Evolutionary conservation across 495 filamentous ascomycete genomes (phyloP).

Genomic region (Tuber melanosporum): DNA sequence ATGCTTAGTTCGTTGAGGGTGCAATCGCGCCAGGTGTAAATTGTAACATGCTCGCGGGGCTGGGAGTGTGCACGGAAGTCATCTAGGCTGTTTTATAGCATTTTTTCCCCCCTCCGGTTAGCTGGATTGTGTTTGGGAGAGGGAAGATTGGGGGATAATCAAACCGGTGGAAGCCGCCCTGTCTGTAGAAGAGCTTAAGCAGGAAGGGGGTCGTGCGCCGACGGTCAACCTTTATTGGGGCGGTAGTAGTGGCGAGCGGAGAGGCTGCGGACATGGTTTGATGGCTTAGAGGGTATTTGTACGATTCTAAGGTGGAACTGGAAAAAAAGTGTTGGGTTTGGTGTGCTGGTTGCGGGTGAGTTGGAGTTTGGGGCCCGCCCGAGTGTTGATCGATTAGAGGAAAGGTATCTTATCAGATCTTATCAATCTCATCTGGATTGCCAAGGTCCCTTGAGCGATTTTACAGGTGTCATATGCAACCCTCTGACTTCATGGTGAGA

Average conservation of each 20-base stretch:
- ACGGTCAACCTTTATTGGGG: constrained; percentile 54
- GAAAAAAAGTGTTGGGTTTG: neutral
- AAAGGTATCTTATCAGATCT: constrained; percentile 23
- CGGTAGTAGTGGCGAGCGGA: constrained; percentile 16
- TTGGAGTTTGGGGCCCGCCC: neutral
- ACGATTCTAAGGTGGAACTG: constrained; percentile 7
- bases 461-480: neutral
- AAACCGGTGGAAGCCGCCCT: constrained; percentile 65
- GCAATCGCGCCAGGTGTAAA: constrained; percentile 85
- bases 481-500: neutral
- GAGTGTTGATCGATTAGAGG: neutral
- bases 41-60: constrained; percentile 64
- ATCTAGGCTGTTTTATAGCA: constrained; percentile 50
- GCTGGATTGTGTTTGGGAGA: constrained; percentile 13
- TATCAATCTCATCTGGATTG: neutral
- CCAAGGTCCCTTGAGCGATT: neutral
- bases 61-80: constrained; percentile 55
- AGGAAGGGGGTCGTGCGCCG: constrained; percentile 79
- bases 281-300: constrained; percentile 6
- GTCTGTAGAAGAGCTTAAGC: constrained; percentile 80
- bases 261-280: constrained; percentile 17
- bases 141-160: constrained; percentile 34
- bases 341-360: constrained; percentile 6
- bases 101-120: neutral
- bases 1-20: constrained; percentile 75